Evolutionary conservation across 2,329 filamentous ascomycete species (phyloP).

Genomic region (Drechslerella coelobrocha): DNA sequence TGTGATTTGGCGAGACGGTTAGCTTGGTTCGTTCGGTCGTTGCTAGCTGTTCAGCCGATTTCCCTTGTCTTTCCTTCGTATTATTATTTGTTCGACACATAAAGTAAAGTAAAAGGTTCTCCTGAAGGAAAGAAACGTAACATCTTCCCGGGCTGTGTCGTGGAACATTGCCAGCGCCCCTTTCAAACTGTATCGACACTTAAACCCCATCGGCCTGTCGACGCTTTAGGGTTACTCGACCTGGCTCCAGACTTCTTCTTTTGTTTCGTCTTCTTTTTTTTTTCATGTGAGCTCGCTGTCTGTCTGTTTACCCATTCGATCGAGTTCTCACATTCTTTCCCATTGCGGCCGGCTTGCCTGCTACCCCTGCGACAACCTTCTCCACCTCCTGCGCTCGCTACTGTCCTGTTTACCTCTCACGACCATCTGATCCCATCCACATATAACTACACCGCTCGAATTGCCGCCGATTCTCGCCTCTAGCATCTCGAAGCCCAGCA

Average conservation of each 20-base stretch:
- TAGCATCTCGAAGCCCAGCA: neutral
- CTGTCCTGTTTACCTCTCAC: neutral
- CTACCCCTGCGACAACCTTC: constrained; percentile 26
- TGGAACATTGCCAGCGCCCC: neutral
- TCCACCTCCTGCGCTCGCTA: constrained; percentile 41
- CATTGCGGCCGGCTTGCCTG: neutral
- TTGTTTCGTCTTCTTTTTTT: no score
- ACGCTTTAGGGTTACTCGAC: no score
- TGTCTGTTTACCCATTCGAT: constrained; percentile 10
- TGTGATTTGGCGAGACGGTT: constrained; percentile 3
- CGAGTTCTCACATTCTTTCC: constrained; percentile 8
- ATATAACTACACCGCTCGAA: constrained; percentile 7
- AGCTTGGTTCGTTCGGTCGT: neutral
- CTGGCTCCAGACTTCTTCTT: no score
- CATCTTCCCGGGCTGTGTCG: neutral
- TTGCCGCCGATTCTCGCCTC: neutral
- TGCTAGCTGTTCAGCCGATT: no score
- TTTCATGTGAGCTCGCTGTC: neutral
- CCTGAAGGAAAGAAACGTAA: neutral
- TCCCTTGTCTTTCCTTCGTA: no score
- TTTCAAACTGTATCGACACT: neutral
- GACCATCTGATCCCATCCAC: neutral
- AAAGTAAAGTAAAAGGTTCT: neutral
- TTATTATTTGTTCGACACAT: no score
- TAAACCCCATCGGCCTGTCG: neutral